Conservation (phyloP, 2,329 filamentous ascomycete genomes). For the Sporothrix euskadiensis region DNA sequence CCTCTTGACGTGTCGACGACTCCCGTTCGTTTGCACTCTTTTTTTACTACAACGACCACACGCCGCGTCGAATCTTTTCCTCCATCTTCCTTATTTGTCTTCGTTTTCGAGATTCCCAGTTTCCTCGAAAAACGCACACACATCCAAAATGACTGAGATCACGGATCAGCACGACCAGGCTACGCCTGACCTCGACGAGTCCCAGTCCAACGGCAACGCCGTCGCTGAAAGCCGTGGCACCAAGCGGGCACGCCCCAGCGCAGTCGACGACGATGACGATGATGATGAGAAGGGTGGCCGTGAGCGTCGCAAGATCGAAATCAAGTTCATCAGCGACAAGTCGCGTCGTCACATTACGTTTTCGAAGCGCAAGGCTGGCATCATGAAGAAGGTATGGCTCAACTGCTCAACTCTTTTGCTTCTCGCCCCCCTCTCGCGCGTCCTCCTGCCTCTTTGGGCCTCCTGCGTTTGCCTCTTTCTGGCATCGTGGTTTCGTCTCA, state of each 20-base stretch:
- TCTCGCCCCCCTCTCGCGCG: neutral
- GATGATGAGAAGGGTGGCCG: constrained; percentile 97
- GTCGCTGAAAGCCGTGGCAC: constrained; percentile 73
- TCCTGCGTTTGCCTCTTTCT: neutral
- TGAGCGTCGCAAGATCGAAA: constrained; percentile 99
- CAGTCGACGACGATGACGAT: constrained; percentile 91
- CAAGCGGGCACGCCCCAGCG: constrained; percentile 82
- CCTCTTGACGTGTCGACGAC: neutral
- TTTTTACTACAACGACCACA: neutral
- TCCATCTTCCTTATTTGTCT: neutral
- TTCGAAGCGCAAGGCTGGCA: constrained; percentile 98
- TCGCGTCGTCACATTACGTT: constrained; percentile 99
- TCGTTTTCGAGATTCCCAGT: neutral
- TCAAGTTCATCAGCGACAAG: constrained; percentile 99
- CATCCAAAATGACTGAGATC: constrained; percentile 70
- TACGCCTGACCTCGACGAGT: constrained; percentile 72
- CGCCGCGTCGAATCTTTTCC: neutral
- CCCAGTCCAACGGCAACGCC: constrained; percentile 66
- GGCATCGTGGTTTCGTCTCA: neutral
- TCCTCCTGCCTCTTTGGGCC: constrained; percentile 1
- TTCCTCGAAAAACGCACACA: neutral
- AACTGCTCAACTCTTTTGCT: constrained; percentile 32
- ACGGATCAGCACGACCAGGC: constrained; percentile 75
- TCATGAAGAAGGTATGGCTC: constrained; percentile 96
- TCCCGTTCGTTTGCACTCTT: neutral